phyloP scores from a whole-genome alignment of 306 rosid species.

The Cucumis sativus region Cucumber_9930_V3 NC_026656.2:23231001-23231500 shows the following conservation, averaged over 20 bases:
- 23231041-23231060: constrained; percentile 16
- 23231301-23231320: not conserved
- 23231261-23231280: not conserved
- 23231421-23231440: not conserved
- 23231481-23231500: not conserved
- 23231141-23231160: not conserved
- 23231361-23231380: not conserved
- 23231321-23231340: not conserved
- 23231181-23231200: not conserved
- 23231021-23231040: constrained; percentile 46
- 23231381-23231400: not conserved
- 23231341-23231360: not conserved
- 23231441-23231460: not conserved
- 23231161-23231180: not conserved
- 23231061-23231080: constrained; percentile 12
- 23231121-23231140: not conserved
- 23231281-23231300: not conserved
- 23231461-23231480: not conserved
- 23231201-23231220: not conserved
- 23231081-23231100: not conserved
- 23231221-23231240: not conserved
- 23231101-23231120: not conserved
- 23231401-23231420: not conserved
- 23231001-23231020: constrained; percentile 52
- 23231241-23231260: not conserved